Conservation (phyloP, 257 asterid species). For the Echites panduratus region DNA sequence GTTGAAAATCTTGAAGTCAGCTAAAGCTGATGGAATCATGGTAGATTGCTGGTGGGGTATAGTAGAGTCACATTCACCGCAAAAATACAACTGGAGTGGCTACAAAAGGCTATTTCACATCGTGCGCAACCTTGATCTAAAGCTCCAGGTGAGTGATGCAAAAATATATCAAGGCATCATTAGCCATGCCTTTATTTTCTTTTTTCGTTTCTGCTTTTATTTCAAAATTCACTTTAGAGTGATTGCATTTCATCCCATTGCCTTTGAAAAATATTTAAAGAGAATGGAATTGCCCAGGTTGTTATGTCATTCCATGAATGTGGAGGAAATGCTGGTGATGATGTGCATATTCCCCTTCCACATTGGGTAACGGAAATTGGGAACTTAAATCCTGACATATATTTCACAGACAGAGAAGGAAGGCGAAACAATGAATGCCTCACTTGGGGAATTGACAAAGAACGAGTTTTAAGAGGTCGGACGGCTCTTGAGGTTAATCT, state of each 20-base stretch:
- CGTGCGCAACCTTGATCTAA: constrained; percentile 47
- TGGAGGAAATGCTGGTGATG: constrained; percentile 79
- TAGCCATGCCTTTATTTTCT: neutral
- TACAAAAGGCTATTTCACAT: constrained; percentile 53
- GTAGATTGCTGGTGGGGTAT: constrained; percentile 95
- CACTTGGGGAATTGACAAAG: constrained; percentile 78
- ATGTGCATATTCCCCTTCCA: constrained; percentile 78
- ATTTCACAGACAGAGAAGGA: constrained; percentile 56
- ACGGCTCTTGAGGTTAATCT: constrained; percentile 63
- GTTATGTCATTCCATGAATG: constrained; percentile 86
- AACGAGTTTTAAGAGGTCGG: constrained; percentile 62
- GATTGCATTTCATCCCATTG: neutral
- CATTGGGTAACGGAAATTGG: constrained; percentile 61
- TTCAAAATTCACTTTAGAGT: neutral
- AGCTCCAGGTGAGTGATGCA: constrained; percentile 44
- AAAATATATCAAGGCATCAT: neutral
- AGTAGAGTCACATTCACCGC: constrained; percentile 58
- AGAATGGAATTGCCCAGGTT: constrained; percentile 31
- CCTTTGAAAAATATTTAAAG: neutral
- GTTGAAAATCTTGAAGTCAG: constrained; percentile 46
- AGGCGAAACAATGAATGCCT: constrained; percentile 64
- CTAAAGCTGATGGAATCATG: constrained; percentile 65
- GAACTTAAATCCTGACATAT: constrained; percentile 52
- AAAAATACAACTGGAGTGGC: constrained; percentile 65
- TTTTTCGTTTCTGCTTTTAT: too few species aligned